Base-by-base conservation (phyloP, 805 yeast genomes). In the Starmerella vitae region DNA sequence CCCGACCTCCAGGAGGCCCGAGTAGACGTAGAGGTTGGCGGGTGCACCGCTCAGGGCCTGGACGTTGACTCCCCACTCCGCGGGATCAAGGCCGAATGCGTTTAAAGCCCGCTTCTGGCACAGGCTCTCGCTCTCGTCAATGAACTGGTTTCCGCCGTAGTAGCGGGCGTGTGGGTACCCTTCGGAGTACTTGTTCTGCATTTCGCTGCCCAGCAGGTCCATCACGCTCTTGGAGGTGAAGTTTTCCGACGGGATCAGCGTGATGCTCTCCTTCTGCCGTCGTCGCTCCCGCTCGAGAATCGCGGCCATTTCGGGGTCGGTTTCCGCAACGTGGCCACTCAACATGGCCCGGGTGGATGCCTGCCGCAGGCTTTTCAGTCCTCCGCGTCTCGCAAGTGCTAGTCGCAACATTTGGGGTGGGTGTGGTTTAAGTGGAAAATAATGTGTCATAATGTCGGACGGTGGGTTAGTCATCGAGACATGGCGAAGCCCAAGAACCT, bases 131-230 rank as follows among this genome's bases (percentile, higher is more conserved):
- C 83, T 84, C 66, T 75, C 71, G 66, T 88, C 98, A 55, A 88
- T 88, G 65, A 75, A 79, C 64, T 88, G 85, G 59, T 88, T 88
- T 61, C 98, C 98, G 62, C 98, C 98, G 60, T 88, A 88, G 68
- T 88, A 88, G 62, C 98, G 76, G 47, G 85, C 94, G 50, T 94
- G 94, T 30, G 98, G 98, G 65, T 88, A 88, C 48, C 97, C 97
- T 65, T 88, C 98, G 9, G 96, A 85, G 66, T 88, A 88, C 68
- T 88, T 88, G 73, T 88, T 88, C 63, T 82, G 86, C 94, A 88
- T 84, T 59, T 83, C 94, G 20, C 95, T 80, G 49, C 97, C 97
- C 55, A 88, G 70, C 36, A 84, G 74, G 59, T 88, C 94, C 74
- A 88, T 81, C 24, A 88, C 98, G 19, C 95, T 78, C 51, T 78